phyloP scores from a whole-genome alignment of 331 rosid species.

The Acacia pycnantha region DNA sequence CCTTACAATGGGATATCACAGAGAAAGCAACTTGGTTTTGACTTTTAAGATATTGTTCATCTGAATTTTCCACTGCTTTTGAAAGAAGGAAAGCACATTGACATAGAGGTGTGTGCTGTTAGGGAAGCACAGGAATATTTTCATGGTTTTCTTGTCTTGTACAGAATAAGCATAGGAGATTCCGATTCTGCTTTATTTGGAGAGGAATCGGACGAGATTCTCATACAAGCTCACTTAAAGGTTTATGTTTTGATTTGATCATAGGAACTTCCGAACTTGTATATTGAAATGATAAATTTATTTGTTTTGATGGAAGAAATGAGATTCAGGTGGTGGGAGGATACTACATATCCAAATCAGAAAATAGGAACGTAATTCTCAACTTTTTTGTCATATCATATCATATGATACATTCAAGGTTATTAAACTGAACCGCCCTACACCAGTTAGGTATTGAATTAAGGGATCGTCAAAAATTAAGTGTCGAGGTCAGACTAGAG shows the following conservation, averaged over 20 bases:
- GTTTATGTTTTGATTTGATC: conserved; percentile 17
- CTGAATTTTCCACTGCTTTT: background rate
- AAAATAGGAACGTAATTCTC: background rate
- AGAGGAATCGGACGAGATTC: conserved; percentile 28
- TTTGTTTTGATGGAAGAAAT: background rate
- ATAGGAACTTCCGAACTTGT: conserved; percentile 15
- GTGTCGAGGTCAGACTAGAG: no score
- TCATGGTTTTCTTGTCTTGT: conserved; percentile 36
- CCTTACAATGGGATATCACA: conserved; percentile 1
- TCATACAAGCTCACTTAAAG: conserved; percentile 12
- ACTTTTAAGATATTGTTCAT: background rate
- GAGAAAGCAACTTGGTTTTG: conserved; percentile 29
- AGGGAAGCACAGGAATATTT: conserved; percentile 34
- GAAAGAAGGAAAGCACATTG: conserved; percentile 21
- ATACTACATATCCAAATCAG: background rate
- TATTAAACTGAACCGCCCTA: no score
- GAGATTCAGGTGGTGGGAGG: background rate
- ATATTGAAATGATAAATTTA: conserved; percentile 10
- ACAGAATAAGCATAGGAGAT: conserved; percentile 45
- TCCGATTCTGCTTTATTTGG: conserved; percentile 26
- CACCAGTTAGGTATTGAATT: no score
- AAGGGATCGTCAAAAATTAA: no score
- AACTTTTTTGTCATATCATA: background rate
- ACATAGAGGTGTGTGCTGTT: conserved; percentile 24
- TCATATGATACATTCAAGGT: background rate